Evolutionary conservation across 2,329 filamentous ascomycete genomes (phyloP).

Genomic region (Xylaria sp.): DNA sequence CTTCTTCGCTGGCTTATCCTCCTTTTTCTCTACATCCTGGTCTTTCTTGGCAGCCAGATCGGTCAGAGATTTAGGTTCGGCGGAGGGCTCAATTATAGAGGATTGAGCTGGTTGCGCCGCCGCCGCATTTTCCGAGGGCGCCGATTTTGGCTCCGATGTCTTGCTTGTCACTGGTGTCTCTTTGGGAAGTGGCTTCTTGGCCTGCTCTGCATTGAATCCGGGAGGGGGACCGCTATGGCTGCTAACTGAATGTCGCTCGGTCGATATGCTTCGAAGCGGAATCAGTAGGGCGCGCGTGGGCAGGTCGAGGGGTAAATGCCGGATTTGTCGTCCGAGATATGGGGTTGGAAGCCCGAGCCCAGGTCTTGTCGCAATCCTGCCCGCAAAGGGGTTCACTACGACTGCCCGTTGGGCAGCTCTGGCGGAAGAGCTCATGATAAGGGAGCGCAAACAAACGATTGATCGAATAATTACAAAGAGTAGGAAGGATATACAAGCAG

Average conservation of each 20-base stretch:
- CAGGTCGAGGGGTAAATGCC: slow-evolving; percentile 58
- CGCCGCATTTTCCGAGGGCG: slow-evolving; percentile 44
- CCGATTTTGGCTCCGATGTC: slow-evolving; percentile 49
- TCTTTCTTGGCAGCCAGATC: slow-evolving; percentile 74
- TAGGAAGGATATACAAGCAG: neutral
- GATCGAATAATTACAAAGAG: neutral
- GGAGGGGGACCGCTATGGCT: slow-evolving; percentile 77
- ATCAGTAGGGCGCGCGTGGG: slow-evolving; percentile 68
- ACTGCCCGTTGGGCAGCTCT: slow-evolving; percentile 66
- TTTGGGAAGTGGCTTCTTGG: slow-evolving; percentile 82
- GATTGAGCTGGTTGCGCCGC: slow-evolving; percentile 46
- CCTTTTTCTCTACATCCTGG: slow-evolving; percentile 69
- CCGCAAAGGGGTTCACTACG: slow-evolving; percentile 64
- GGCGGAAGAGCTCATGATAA: slow-evolving; percentile 66
- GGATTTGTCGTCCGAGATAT: slow-evolving; percentile 59
- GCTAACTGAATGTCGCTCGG: slow-evolving; percentile 66
- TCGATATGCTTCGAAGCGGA: slow-evolving; percentile 66
- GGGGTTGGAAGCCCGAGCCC: slow-evolving; percentile 60
- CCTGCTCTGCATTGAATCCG: slow-evolving; percentile 89
- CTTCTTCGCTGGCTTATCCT: slow-evolving; percentile 83
- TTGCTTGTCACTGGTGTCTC: slow-evolving; percentile 57
- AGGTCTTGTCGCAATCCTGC: slow-evolving; percentile 58
- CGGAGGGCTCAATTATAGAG: slow-evolving; percentile 49
- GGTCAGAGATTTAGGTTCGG: slow-evolving; percentile 60
- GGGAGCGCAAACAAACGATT: slow-evolving; percentile 19